Evolutionary conservation across 75 land plant genomes (phyloP), one percentile per base, ranked within the genome.

Genomic region (Gnetum montanum): DNA sequence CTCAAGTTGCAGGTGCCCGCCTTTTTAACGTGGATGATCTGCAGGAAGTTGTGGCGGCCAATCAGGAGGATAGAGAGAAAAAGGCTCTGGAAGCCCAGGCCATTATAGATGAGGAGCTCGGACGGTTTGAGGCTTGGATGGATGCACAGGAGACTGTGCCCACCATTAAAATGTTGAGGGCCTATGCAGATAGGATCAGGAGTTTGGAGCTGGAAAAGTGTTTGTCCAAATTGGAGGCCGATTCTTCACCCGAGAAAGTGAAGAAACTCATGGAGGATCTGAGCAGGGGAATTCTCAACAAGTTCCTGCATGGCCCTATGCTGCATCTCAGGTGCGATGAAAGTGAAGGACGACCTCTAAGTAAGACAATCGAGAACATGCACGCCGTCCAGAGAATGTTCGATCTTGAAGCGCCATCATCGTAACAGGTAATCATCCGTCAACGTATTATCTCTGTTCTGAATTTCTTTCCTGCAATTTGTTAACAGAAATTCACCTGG

Each of bases 11-110:
- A 18, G 41, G 37, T 59, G 64, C 77, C 10, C 64, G 69, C 6
- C 72, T 92, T 0, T 92, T 78, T 66, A 91, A 81, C 60, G 81
- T 81, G 46, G 84, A 76, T 60, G 81, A 81, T 50, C 46, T 81
- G 38, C 69, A 69, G 48, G 84, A 81, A 45, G 81, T 73, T 8
- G 81, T 81, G 43, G 81, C 68, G 2, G 81, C 76, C n/a, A 81
- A 76, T 54, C 68, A 76, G 58, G 84, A 81, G 60, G 81, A 81
- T 8, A 53, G 84, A 23, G 28, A 58, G 30, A 61, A 68, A 46
- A 77, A 77, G 44, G 84, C 77, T 13, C 50, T 66, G 54, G 81
- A 81, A 69, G 84, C 84, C 23, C 65, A 81, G 30, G 35, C 56
- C 6, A 72, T 81, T n/a, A 81, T 81, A 16, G 64, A 55, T 8